Percentiles rank a stretch among this genome's conserved stretches.
These are phyloP conservation scores for Datisca glomerata DNA, from an alignment of 306 rosid species.

Conservation along the genomic window DNA sequence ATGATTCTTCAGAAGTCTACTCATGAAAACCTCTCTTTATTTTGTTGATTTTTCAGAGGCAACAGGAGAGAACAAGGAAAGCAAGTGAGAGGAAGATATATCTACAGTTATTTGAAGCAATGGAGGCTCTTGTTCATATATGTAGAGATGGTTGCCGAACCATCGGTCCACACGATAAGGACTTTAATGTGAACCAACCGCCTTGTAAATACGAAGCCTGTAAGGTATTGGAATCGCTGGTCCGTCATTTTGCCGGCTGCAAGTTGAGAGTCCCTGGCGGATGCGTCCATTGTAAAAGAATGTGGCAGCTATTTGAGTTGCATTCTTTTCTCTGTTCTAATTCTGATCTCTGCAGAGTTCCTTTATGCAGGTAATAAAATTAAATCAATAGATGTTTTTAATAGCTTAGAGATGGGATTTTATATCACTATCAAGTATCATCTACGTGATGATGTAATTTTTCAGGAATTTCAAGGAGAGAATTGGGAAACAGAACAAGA, in stretches of 20 bases:
- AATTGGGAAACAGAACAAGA: slow-evolving; percentile 56
- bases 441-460: too few species aligned
- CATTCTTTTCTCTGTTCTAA: slow-evolving; percentile 73
- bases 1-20: too few species aligned
- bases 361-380: slow-evolving; percentile 92
- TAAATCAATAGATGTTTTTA: too few species aligned
- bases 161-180: slow-evolving; percentile 80
- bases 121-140: slow-evolving; percentile 97
- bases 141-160: slow-evolving; percentile 87
- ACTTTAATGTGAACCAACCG: slow-evolving; percentile 46
- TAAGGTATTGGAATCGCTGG: slow-evolving; percentile 69
- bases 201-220: slow-evolving; percentile 73
- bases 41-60: slow-evolving; percentile 28
- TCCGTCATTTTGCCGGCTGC: slow-evolving; percentile 93
- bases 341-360: slow-evolving; percentile 55
- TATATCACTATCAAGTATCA: too few species aligned
- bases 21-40: too few species aligned
- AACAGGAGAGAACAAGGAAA: slow-evolving; percentile 42
- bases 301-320: slow-evolving; percentile 92
- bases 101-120: slow-evolving; percentile 66
- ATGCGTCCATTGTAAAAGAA: slow-evolving; percentile 78
- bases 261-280: slow-evolving; percentile 80
- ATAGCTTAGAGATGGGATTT: too few species aligned
- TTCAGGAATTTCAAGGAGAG: slow-evolving; percentile 76
- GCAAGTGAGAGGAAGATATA: slow-evolving; percentile 50